Percentiles rank a stretch among this genome's conserved stretches.
Conservation (phyloP, 2,329 filamentous ascomycete genomes). For the Fusarium cyanostomum region DNA sequence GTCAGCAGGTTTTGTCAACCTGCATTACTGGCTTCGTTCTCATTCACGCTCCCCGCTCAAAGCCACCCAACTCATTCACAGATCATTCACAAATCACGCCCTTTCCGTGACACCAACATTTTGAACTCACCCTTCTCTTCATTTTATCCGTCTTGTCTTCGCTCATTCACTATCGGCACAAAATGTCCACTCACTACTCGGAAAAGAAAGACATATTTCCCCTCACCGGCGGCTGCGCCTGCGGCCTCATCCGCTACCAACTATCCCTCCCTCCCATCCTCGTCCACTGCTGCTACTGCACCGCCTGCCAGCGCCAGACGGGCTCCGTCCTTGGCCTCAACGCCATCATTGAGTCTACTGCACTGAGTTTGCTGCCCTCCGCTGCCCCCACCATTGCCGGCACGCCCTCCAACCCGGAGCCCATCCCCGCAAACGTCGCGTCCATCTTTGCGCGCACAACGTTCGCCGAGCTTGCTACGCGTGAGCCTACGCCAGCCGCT, state of each 20-base stretch:
- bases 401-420: conserved; percentile 9
- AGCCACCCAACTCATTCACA: too few relatives aligned
- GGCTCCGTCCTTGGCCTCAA: conserved; percentile 54
- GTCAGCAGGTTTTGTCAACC: too few relatives aligned
- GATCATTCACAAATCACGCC: conserved; percentile 10
- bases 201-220: conserved; percentile 41
- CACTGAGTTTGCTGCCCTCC: conserved; percentile 47
- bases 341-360: conserved; percentile 53
- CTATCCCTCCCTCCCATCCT: conserved; percentile 64
- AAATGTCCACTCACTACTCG: conserved; percentile 40
- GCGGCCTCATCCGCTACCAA: conserved; percentile 74
- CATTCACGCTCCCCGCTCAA: too few relatives aligned
- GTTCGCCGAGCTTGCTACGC: conserved; percentile 16
- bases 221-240: conserved; percentile 66
- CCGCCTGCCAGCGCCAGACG: conserved; percentile 56
- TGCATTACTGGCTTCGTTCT: too few relatives aligned
- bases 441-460: conserved; percentile 38
- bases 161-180: neutral
- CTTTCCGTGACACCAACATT: conserved; percentile 1
- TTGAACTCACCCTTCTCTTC: neutral
- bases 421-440: conserved; percentile 16
- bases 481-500: conserved; percentile 1
- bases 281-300: conserved; percentile 59
- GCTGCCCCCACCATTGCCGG: conserved; percentile 36
- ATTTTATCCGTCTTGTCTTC: neutral